phyloP scores from a whole-genome alignment of 176 grass and related monocot species.

The Cenchrus fungigraminus region DNA sequence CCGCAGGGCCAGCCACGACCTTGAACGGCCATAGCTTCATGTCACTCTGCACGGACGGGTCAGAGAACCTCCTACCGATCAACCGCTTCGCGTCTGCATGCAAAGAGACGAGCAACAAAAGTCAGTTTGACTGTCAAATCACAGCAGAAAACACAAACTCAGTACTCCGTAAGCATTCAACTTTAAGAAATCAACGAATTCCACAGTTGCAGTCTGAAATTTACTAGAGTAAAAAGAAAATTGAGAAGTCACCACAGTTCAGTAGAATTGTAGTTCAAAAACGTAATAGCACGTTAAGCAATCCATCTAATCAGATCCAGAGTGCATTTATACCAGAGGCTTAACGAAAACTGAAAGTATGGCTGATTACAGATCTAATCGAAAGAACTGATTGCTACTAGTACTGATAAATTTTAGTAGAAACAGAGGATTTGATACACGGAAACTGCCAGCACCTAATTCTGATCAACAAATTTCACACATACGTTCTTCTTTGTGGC shows the following conservation, averaged over 20 bases:
- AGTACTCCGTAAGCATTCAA: background rate
- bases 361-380: background rate
- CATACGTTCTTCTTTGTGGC: background rate
- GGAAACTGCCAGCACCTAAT: background rate
- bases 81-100: constrained; percentile 57
- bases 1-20: constrained; percentile 44
- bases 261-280: background rate
- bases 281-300: background rate
- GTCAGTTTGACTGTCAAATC: background rate
- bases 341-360: background rate
- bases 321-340: background rate
- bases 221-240: too few relatives aligned
- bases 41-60: constrained; percentile 59
- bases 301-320: background rate
- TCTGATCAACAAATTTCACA: background rate
- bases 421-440: background rate
- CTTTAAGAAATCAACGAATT: background rate
- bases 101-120: background rate
- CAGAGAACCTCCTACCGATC: constrained; percentile 59
- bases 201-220: background rate
- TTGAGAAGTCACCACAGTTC: background rate
- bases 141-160: background rate
- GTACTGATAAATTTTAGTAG: background rate
- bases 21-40: constrained; percentile 72
- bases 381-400: too few relatives aligned